Evolutionary conservation across 2,329 filamentous ascomycete genomes (phyloP).

Genomic region (Aspergillus nomiae): DNA sequence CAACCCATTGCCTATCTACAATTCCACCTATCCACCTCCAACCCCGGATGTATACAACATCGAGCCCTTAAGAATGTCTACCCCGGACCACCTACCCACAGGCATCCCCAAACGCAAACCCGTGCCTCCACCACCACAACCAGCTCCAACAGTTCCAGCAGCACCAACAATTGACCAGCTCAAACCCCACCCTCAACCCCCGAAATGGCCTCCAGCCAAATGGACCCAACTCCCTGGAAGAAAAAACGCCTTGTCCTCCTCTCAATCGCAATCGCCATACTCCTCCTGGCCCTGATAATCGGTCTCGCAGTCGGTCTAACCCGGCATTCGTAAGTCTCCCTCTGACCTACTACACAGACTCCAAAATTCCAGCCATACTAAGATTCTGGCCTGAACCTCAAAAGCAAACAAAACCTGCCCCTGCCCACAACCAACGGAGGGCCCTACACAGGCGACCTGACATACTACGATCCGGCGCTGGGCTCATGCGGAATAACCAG

Average conservation of each 20-base stretch:
- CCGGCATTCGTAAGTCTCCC: slow-evolving; percentile 18
- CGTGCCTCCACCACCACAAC: background rate
- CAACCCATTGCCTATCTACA: background rate
- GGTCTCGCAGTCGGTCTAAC: slow-evolving; percentile 27
- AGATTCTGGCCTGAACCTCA: background rate
- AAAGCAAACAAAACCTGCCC: slow-evolving; percentile 16
- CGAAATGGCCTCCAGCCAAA: background rate
- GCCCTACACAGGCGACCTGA: slow-evolving; percentile 65
- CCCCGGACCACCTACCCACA: background rate
- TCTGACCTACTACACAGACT: background rate
- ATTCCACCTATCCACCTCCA: background rate
- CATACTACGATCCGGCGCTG: slow-evolving; percentile 67
- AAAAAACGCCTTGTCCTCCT: slow-evolving; percentile 20
- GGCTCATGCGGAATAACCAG: slow-evolving; percentile 69
- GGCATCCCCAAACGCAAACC: slow-evolving; percentile 6
- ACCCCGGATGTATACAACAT: background rate
- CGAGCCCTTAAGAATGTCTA: background rate
- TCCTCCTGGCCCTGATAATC: slow-evolving; percentile 23
- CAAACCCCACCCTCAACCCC: background rate
- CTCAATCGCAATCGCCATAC: slow-evolving; percentile 9
- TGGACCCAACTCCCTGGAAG: background rate
- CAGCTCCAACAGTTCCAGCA: background rate
- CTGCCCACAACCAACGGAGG: slow-evolving; percentile 42
- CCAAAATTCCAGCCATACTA: background rate
- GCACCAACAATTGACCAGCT: background rate